Evolutionary conservation across 306 rosid genomes (phyloP), one percentile per base, ranked within the genome.

Genomic region (Abrus precatorius): DNA sequence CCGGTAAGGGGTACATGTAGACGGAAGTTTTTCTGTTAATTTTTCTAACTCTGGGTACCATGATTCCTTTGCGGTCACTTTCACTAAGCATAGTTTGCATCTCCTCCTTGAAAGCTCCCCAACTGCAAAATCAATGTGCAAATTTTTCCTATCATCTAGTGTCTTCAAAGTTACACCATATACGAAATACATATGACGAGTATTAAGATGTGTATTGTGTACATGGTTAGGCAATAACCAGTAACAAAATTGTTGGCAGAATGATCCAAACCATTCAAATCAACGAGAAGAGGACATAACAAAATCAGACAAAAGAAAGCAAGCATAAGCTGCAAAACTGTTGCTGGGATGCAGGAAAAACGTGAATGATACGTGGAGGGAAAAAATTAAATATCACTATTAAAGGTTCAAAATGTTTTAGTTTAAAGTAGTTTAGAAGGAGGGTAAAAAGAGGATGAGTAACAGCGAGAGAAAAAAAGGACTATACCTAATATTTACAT

Each of bases 1-100:
- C 94, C 0, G 97, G 94, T 49, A 93, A 84, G 4, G 97, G 97
- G 82, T 88, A 90, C n/a, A 84, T 73, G 85, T 87, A 91, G 49
- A 88, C 85, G 11, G 92, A 91, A 74, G 93, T 90, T 86, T 92
- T 93, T 84, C 93, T 71, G 81, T 88, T 85, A 76, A 91, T 80
- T 43, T 90, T 92, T 85, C 90, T 87, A 43, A 86, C 89, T 83
- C 94, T 77, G 1, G 94, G 94, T 78, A 91, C 84, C 79, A 87
- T 77, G 80, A 87, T 75, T 60, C 94, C 97, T 84, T 90, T 90
- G 32, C 92, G 89, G 69, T 91, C 97, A 74, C 93, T 88, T 68
- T 93, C 98, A 1, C 67, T 71, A 57, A 89, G 86, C 94, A 93
- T 87, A 68, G 77, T 81, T 84, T 89, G 88, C 97, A 91, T 91